Percentiles rank a stretch among this genome's conserved stretches.
phyloP scores from a whole-genome alignment of 345 rosid genomes.

The Aegle marmelos region DNA sequence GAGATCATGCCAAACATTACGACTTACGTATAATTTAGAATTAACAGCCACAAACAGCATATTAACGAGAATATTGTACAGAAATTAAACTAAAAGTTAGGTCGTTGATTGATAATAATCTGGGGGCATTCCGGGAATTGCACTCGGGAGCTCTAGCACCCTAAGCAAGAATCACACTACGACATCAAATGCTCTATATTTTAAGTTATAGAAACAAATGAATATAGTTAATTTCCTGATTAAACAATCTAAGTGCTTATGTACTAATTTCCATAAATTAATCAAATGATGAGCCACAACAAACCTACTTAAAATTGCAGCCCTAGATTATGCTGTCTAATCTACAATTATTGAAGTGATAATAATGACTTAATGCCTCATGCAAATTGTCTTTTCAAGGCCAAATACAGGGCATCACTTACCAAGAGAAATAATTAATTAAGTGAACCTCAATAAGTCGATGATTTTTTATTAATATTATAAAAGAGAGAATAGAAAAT shows the following conservation, averaged over 20 bases:
- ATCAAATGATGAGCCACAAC: neutral
- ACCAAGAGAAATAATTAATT: neutral
- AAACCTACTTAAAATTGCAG: neutral
- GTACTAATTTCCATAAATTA: neutral
- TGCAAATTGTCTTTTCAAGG: neutral
- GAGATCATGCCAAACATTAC: no score
- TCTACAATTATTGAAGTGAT: conserved; percentile 1
- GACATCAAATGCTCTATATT: neutral
- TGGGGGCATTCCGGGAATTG: neutral
- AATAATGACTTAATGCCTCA: neutral
- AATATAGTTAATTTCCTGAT: neutral
- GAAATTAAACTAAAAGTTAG: no score
- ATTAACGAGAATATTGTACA: no score
- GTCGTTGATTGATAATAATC: no score
- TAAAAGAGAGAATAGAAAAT: no score
- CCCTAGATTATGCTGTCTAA: neutral
- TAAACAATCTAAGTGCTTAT: neutral
- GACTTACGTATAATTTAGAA: no score
- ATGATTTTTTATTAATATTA: neutral
- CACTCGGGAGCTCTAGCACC: neutral
- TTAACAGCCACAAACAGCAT: no score
- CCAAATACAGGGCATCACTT: neutral
- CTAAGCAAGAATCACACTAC: neutral
- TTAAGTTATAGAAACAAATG: neutral
- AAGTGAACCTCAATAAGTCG: neutral